Conservation (phyloP, 805 yeast genomes). For the Danielia oregonensis region DNA sequence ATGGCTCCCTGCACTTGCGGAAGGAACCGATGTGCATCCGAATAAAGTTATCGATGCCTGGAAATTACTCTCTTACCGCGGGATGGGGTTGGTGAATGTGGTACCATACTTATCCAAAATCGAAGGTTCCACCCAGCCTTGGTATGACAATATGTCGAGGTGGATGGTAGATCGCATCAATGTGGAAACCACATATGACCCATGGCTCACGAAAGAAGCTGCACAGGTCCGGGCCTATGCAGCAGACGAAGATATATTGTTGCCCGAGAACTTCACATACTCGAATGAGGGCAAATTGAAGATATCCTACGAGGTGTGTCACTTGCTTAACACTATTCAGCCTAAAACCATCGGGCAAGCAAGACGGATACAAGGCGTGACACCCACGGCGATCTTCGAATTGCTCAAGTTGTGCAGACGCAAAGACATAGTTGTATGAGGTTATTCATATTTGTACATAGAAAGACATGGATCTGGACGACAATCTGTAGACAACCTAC, state of each 20-base stretch:
- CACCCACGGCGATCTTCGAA: conserved; percentile 89
- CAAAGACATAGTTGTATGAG: too few relatives aligned
- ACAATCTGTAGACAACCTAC: too few relatives aligned
- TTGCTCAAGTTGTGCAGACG: conserved; percentile 53
- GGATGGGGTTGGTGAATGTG: conserved; percentile 27
- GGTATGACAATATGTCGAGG: conserved; percentile 19
- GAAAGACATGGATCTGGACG: too few relatives aligned
- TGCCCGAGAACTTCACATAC: conserved; percentile 73
- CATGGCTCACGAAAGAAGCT: conserved; percentile 70
- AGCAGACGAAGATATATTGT: conserved; percentile 70
- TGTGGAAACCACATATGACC: conserved; percentile 80
- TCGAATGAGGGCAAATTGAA: conserved; percentile 43
- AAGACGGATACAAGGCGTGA: conserved; percentile 87
- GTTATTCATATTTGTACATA: too few relatives aligned
- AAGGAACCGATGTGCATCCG: conserved; percentile 43
- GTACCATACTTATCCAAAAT: conserved; percentile 25
- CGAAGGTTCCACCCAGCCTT: conserved; percentile 21
- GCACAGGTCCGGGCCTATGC: conserved; percentile 71
- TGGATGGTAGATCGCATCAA: conserved; percentile 59
- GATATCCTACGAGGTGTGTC: conserved; percentile 73
- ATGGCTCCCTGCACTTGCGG: conserved; percentile 57
- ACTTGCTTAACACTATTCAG: conserved; percentile 63
- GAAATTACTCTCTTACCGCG: conserved; percentile 62
- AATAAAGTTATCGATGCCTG: conserved; percentile 50
- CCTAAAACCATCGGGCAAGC: conserved; percentile 96